Base-by-base conservation (phyloP, 2,329 filamentous ascomycete genomes). In the Fusarium sp. region DNA sequence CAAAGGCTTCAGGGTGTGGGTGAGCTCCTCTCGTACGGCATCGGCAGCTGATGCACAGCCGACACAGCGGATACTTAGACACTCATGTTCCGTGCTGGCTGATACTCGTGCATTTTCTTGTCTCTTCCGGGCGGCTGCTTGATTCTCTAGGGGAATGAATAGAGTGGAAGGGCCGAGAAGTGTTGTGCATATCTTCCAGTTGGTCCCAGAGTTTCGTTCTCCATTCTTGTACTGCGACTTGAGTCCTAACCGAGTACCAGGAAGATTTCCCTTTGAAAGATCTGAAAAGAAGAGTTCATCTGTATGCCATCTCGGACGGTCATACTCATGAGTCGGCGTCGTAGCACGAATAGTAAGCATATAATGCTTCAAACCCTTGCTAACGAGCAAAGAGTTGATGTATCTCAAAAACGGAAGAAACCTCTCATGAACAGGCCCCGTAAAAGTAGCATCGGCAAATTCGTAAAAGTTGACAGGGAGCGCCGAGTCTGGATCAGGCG, bases 161-260 rank as follows among this genome's bases (percentile, higher is more conserved):
- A 87, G 78, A 0, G 86, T 87, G 3, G 81, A 74, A 0, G 86
- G 84, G 4, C 86, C 86, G 1, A 86, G 80, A 11, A 87, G 80
- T 0, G 85, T 84, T 3, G 85, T 82, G 71, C 83, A 84, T 1
- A 88, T 79, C 78, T 88, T 88, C 85, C 85, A 88, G 70, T 84
- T 80, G n/a, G 84, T 84, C 3, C 70, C 74, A 0, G 51, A 44
- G 1, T 27, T 17, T 10, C 31, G 16, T 12, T 10, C 9, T 4
- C 14, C n/a, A 10, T 22, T 6, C 9, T 14, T 36, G 6, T 66
- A 49, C 6, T 64, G 22, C 0, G 66, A 70, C 17, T 67, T 72
- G 0, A 75, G 35, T 1, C 72, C 70, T 14, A 75, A 11, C 0
- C 70, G 12, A 0, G 66, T 72, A 0, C 73, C 73, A 7, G 67